Evolutionary conservation across 495 filamentous ascomycete genomes (phyloP), one percentile per base, ranked within the genome.

Genomic region (Tuber melanosporum): DNA sequence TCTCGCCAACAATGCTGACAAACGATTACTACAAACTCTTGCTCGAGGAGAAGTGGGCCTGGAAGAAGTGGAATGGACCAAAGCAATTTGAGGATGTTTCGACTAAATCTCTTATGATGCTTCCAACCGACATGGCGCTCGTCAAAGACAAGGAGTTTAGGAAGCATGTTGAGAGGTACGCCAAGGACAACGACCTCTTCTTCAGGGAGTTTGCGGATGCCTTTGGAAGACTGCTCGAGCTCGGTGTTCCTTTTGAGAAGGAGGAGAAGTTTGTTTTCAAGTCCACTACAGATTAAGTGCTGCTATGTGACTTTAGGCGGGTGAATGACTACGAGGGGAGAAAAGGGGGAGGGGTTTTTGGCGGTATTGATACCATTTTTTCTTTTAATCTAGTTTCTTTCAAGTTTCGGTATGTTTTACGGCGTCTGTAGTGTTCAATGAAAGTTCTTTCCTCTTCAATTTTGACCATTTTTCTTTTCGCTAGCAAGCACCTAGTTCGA

Each of bases 21-120:
- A 99, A 99, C 86, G 95, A 98, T 83, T 99, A 91, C 87, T 99
- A 90, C 90, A 90, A 89, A 77, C 89, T 98, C 6, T 89, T 99
- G 69, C 80, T 96, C 52, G 89, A 93, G 36, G 94, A 97, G 90
- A 96, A 96, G 88, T 99, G 95, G 95, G 85, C 88, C 81, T 91
- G 88, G 87, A 90, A 89, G 86, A 97, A 97, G 90, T 98, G 95
- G 95, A 90, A 95, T 83, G 95, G 95, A 32, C 94, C 94, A 49
- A 88, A 87, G 83, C 87, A 88, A 83, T 82, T 78, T 12, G 82
- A 83, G 71, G 95, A 99, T 86, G 90, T 91, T 85, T 88, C 86
- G 83, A 94, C 90, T 80, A 92, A 94, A 88, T 88, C 88, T 71
- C 86, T 99, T 80, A 99, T 99, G 95, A 99, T 99, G 95, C 87